Conservation (phyloP, 176 grass and related monocot genomes). For the Otatea glauca region DNA sequence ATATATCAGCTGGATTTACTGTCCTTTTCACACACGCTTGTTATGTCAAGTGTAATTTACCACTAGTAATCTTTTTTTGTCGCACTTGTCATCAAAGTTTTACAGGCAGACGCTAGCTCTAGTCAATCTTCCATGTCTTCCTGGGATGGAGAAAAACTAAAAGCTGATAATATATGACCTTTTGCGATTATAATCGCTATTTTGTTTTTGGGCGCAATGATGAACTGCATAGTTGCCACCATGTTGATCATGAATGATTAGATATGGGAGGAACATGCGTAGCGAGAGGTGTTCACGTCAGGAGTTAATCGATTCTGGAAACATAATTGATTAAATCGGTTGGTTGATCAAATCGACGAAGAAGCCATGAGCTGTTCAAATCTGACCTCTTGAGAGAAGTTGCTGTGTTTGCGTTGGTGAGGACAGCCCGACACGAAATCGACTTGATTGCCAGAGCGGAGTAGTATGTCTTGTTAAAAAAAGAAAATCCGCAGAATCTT, state of each 20-base stretch:
- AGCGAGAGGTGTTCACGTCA: conserved; percentile 48
- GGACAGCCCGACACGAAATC: conserved; percentile 28
- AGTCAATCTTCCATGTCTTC: background rate
- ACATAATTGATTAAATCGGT: background rate
- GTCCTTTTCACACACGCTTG: background rate
- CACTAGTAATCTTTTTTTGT: background rate
- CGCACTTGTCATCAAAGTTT: background rate
- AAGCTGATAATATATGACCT: background rate
- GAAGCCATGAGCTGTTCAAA: conserved; percentile 29
- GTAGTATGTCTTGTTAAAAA: background rate
- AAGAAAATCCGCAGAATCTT: background rate
- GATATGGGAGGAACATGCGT: conserved; percentile 27
- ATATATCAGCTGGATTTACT: background rate
- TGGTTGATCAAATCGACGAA: background rate
- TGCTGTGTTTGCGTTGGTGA: conserved; percentile 10
- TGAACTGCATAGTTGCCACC: conserved; percentile 32
- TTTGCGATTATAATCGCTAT: background rate
- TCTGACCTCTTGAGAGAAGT: background rate
- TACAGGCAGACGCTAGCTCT: background rate
- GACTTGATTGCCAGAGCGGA: conserved; percentile 1
- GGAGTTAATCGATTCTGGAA: conserved; percentile 24
- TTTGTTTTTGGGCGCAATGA: too few species aligned
- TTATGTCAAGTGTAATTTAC: background rate
- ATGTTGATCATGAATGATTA: conserved; percentile 36
- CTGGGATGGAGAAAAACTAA: background rate